These are phyloP conservation scores for Solanum hybrid DNA, from an alignment of 305 asterid species.

Conservation along the genomic window DNA sequence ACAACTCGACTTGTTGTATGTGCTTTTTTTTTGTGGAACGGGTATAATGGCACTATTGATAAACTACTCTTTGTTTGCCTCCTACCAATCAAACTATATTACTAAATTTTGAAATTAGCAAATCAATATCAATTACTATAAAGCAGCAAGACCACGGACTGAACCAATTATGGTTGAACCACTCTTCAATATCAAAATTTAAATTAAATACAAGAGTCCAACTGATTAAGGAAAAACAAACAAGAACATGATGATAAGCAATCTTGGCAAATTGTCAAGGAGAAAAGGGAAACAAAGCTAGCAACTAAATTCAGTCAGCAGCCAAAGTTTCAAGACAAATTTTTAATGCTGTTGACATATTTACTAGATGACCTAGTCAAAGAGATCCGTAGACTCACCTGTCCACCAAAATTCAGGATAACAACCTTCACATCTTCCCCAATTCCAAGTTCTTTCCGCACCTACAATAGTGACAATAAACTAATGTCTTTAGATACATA, in stretches of 20 bases:
- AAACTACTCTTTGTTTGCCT: background rate
- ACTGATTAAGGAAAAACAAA: background rate
- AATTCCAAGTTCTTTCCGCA: slow-evolving; percentile 77
- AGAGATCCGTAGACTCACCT: slow-evolving; percentile 31
- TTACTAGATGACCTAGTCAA: background rate
- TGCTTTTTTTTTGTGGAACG: background rate
- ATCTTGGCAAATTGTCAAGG: background rate
- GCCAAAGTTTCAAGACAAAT: background rate
- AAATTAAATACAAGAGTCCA: background rate
- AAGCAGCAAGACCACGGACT: background rate
- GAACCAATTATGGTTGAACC: background rate
- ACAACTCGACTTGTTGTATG: background rate
- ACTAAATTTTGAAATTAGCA: background rate
- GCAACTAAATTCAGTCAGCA: background rate
- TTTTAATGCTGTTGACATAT: background rate
- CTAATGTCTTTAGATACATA: background rate
- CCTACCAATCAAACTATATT: background rate
- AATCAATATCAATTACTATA: background rate
- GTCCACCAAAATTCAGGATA: slow-evolving; percentile 98
- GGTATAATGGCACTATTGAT: background rate
- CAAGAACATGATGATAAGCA: background rate
- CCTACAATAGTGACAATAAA: slow-evolving; percentile 34
- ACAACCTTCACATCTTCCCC: slow-evolving; percentile 68
- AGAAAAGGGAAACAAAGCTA: background rate
- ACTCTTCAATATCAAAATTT: background rate